Conservation (phyloP, 202 grass and related monocot genomes). For the Setaria italica region DNA sequence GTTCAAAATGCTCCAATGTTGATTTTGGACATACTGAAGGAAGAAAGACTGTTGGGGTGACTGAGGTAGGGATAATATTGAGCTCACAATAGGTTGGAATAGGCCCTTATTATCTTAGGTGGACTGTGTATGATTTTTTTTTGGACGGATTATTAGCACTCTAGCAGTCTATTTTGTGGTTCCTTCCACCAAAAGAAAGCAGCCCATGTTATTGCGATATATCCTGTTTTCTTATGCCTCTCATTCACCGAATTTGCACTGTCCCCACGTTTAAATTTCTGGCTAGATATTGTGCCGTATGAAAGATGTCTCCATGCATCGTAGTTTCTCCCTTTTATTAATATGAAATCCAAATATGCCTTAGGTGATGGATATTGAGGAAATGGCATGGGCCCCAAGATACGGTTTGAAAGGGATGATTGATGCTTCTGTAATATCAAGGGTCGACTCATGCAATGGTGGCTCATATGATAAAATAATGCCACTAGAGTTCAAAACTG, state of each 20-base stretch:
- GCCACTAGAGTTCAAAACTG: conserved; percentile 96
- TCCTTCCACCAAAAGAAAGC: conserved; percentile 1
- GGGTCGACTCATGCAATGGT: conserved; percentile 56
- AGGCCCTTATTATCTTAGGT: conserved; percentile 15
- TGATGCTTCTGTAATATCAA: conserved; percentile 83
- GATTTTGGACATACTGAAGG: conserved; percentile 77
- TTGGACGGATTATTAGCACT: neutral
- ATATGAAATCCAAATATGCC: conserved; percentile 42
- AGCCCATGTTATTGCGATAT: neutral
- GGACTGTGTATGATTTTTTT: neutral
- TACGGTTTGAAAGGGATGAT: conserved; percentile 94
- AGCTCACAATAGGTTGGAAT: neutral
- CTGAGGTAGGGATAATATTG: conserved; percentile 62
- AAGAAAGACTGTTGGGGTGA: conserved; percentile 62
- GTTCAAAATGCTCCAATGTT: conserved; percentile 56
- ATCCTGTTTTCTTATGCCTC: conserved; percentile 16
- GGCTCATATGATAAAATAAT: conserved; percentile 70
- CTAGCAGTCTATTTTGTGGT: conserved; percentile 24
- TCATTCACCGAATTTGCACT: conserved; percentile 23
- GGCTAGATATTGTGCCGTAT: neutral
- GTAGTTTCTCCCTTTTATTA: conserved; percentile 24
- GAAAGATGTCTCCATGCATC: conserved; percentile 23
- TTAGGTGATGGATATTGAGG: conserved; percentile 97
- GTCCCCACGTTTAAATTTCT: neutral
- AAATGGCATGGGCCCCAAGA: conserved; percentile 95